Percentiles rank a stretch among this genome's conserved stretches.
These are phyloP conservation scores for Setaria viridis DNA, from an alignment of 202 grass and related monocot species.

Conservation along the genomic window DNA sequence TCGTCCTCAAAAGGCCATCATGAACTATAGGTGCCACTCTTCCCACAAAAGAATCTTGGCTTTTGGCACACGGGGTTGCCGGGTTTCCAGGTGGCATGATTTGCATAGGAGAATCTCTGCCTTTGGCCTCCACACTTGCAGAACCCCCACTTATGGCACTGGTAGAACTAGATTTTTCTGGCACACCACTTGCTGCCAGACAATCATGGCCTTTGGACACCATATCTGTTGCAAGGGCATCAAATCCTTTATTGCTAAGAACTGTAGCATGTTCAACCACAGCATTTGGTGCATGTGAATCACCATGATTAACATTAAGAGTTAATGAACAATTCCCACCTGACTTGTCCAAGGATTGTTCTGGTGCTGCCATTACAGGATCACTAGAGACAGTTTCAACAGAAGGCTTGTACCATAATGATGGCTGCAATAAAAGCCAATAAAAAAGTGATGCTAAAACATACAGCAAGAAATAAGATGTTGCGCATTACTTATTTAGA, in stretches of 20 bases:
- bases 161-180: conserved; percentile 47
- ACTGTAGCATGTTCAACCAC: conserved; percentile 23
- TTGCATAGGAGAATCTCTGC: conserved; percentile 33
- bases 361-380: conserved; percentile 37
- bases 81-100: conserved; percentile 34
- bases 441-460: conserved; percentile 22
- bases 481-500: neutral
- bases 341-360: conserved; percentile 40
- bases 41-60: conserved; percentile 34
- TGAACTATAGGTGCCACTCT: conserved; percentile 49
- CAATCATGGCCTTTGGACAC: conserved; percentile 25
- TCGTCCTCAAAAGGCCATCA: conserved; percentile 40
- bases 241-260: conserved; percentile 44
- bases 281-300: conserved; percentile 46
- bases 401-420: conserved; percentile 59
- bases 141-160: conserved; percentile 7
- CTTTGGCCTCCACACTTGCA: conserved; percentile 32
- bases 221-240: conserved; percentile 16
- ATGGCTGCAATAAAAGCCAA: conserved; percentile 61
- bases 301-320: conserved; percentile 37
- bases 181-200: conserved; percentile 27
- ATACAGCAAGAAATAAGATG: neutral
- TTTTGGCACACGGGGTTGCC: conserved; percentile 32
- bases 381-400: conserved; percentile 35
- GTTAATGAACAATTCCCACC: conserved; percentile 45